Conservation (phyloP, 1,284 basidiomycete species). For the Trametes pubescens region DNA sequence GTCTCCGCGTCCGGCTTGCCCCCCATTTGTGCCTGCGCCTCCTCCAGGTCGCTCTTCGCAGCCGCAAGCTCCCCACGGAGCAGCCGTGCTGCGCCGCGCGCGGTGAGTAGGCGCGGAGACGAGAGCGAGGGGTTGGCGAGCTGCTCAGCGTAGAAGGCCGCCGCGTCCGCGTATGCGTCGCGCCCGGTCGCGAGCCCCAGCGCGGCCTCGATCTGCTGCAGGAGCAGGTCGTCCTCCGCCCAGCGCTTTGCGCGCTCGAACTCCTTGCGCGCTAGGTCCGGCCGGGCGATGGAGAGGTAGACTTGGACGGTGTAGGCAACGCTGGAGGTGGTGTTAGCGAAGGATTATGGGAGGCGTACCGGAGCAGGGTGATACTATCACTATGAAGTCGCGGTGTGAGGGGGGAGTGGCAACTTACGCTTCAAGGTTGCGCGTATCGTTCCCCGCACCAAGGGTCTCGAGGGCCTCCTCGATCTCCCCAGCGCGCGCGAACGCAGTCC, state of each 20-base stretch:
- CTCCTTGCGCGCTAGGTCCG: slow-evolving; percentile 87
- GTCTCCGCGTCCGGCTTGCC: slow-evolving; percentile 69
- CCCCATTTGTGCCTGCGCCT: slow-evolving; percentile 69
- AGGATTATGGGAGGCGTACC: neutral
- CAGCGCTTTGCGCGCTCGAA: slow-evolving; percentile 83
- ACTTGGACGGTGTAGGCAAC: slow-evolving; percentile 85
- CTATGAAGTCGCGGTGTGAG: neutral
- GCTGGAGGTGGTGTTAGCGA: slow-evolving; percentile 50
- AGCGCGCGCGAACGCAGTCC: slow-evolving; percentile 83
- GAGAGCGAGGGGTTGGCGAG: slow-evolving; percentile 85
- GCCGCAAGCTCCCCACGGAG: slow-evolving; percentile 83
- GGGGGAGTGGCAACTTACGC: slow-evolving; percentile 64
- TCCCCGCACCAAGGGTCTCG: slow-evolving; percentile 80
- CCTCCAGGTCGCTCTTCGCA: slow-evolving; percentile 85
- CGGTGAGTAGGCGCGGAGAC: slow-evolving; percentile 78
- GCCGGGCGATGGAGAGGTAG: slow-evolving; percentile 84
- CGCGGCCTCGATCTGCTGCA: slow-evolving; percentile 90
- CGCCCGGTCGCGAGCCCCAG: slow-evolving; percentile 85
- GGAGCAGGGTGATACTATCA: neutral
- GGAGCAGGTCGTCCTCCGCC: slow-evolving; percentile 89
- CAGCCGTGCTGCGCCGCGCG: slow-evolving; percentile 86
- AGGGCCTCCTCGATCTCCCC: slow-evolving; percentile 92
- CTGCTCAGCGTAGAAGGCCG: slow-evolving; percentile 93
- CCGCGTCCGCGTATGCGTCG: slow-evolving; percentile 72
- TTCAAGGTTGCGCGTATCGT: slow-evolving; percentile 81